These are phyloP conservation scores for Quercus suber DNA, from an alignment of 306 rosid genomes.

Conservation along the genomic window DNA sequence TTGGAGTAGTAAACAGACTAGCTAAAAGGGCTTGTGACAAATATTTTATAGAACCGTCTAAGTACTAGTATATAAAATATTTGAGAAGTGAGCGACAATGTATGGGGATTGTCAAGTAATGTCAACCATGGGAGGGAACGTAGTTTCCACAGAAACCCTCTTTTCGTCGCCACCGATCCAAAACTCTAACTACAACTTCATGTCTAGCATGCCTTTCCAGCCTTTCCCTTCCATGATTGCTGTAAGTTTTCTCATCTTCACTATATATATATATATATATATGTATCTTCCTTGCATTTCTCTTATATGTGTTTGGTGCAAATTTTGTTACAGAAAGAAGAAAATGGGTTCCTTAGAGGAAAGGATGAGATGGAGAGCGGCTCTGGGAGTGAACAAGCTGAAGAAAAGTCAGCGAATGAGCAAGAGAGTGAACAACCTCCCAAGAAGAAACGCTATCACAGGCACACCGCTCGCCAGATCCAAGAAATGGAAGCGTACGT, in stretches of 20 bases:
- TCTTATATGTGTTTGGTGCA: neutral
- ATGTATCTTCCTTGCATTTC: neutral
- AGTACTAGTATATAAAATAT: neutral
- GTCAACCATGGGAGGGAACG: conserved; percentile 76
- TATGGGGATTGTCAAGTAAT: conserved; percentile 98
- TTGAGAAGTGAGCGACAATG: conserved; percentile 37
- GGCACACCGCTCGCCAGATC: conserved; percentile 98
- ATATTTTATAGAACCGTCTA: too few species aligned
- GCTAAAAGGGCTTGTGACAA: too few species aligned
- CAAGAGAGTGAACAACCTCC: conserved; percentile 50
- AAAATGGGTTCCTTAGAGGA: conserved; percentile 53
- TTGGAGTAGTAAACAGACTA: too few species aligned
- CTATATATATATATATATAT: too few species aligned
- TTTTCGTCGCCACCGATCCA: conserved; percentile 81
- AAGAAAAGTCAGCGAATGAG: conserved; percentile 73
- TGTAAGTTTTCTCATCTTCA: conserved; percentile 7
- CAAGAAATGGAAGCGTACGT: conserved; percentile 92
- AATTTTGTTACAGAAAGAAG: conserved; percentile 65
- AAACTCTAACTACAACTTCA: conserved; percentile 85
- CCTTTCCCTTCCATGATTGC: conserved; percentile 56
- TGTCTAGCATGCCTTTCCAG: conserved; percentile 64
- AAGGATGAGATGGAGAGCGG: conserved; percentile 90
- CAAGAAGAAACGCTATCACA: conserved; percentile 88
- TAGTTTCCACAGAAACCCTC: conserved; percentile 60
- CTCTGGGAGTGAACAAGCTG: conserved; percentile 75